Conservation (phyloP, 2,329 filamentous ascomycete genomes). For the Claviceps spartinae region DNA sequence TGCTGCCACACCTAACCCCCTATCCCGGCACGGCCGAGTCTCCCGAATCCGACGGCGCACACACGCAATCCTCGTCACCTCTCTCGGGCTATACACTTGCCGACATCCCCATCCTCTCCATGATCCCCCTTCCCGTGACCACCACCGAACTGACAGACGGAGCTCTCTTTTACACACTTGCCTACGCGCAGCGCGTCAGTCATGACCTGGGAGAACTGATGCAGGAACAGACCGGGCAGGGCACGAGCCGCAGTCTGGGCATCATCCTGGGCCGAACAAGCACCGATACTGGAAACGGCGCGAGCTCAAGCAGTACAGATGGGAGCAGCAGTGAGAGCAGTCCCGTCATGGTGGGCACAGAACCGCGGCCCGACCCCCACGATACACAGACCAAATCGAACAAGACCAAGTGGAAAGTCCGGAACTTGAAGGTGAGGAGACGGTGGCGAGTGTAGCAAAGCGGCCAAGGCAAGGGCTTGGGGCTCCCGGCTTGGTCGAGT, state of each 20-base stretch:
- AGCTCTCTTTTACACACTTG: constrained; percentile 18
- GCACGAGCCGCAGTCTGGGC: constrained; percentile 10
- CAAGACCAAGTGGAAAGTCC: constrained; percentile 4
- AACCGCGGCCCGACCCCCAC: background rate
- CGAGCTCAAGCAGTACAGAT: constrained; percentile 6
- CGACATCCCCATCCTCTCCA: constrained; percentile 17
- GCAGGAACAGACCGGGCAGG: constrained; percentile 10
- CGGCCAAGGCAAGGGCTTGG: background rate
- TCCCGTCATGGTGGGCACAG: constrained; percentile 2
- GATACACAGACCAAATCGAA: background rate
- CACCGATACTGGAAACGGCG: background rate
- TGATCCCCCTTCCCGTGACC: constrained; percentile 19
- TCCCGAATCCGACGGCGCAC: background rate
- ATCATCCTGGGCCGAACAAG: constrained; percentile 9
- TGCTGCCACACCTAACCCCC: constrained; percentile 6
- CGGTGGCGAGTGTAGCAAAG: constrained; percentile 5
- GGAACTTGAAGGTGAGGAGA: constrained; percentile 1
- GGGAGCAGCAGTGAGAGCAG: constrained; percentile 5
- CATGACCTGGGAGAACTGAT: constrained; percentile 17
- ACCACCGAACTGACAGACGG: constrained; percentile 19
- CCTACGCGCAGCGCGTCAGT: constrained; percentile 15
- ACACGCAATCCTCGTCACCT: constrained; percentile 10
- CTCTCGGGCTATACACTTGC: constrained; percentile 19
- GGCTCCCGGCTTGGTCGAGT: no score
- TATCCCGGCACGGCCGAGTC: constrained; percentile 2